Base-by-base conservation (phyloP, 352 stramenopile species). In the Globisporangium nunn region DNA sequence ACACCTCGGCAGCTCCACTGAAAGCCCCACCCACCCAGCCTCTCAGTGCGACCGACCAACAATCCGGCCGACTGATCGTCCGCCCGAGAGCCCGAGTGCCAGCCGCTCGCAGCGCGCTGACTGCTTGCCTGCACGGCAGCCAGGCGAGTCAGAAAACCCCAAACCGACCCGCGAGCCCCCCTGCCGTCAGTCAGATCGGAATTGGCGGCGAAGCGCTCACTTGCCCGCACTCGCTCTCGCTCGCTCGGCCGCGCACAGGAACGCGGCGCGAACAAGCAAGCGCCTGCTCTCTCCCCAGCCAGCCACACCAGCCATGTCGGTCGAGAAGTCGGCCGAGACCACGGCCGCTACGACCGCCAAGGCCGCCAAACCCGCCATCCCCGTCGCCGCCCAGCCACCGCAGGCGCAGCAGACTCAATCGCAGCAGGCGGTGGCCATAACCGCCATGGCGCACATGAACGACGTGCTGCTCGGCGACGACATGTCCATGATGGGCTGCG, bases 401-500 rank as follows among this genome's bases (percentile, higher is more conserved):
- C 52, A 60, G 29, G 23, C 23, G 23, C 23, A 23, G 23, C 23
- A 23, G 23, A 23, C 23, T 23, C 23, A 23, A 1, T 23, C 23
- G 23, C 64, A 72, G 51, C 43, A 63, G 40, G 68, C 68, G 14
- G 66, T 64, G 50, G 52, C 53, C 6, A 66, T 63, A 41, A 64
- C 11, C 52, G 52, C 63, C 41, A 72, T 68, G 54, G 56, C 59
- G 35, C 52, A 54, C 12, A 43, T 58, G 48, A 63, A 68, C 40
- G 76, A 91, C 62, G 73, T 79, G 58, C 64, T 91, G 37, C 72
- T 91, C 0, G 70, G 66, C 37, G 76, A 86, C 40, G 70, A 78
- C 33, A 85, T 88, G 57, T 65, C 63, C 40, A 83, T 88, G 67
- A 86, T 91, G 72, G 72, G 72, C 59, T 71, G 74, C 44, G 77